These are phyloP conservation scores for Pseudocercospora ulei DNA, from an alignment of 2,329 filamentous ascomycete species.

Conservation along the genomic window DNA sequence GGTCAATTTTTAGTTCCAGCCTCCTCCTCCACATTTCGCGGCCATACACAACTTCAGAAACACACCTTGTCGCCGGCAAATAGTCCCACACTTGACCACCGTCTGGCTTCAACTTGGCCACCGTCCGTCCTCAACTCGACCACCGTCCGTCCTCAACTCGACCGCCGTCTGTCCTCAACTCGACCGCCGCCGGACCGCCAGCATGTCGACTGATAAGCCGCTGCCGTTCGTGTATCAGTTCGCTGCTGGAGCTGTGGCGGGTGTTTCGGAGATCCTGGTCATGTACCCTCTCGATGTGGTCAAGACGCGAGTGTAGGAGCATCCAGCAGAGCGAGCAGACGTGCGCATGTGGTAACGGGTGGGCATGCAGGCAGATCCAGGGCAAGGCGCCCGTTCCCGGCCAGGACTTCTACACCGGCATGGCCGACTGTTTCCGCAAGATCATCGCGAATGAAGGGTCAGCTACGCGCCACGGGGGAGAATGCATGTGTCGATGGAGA, in stretches of 20 bases:
- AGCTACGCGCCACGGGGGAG: not conserved
- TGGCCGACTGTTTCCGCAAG: conserved; percentile 96
- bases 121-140: too few relatives aligned
- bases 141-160: not conserved
- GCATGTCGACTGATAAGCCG: conserved; percentile 54
- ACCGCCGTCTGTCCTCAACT: conserved; percentile 7
- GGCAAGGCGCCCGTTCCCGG: conserved; percentile 53
- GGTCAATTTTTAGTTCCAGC: too few relatives aligned
- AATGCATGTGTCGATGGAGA: not conserved
- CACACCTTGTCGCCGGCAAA: too few relatives aligned
- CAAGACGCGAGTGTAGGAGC: conserved; percentile 83
- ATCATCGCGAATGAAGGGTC: conserved; percentile 94
- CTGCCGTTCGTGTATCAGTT: conserved; percentile 93
- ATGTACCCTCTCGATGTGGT: conserved; percentile 99
- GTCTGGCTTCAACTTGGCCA: too few relatives aligned
- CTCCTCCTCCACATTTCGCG: too few relatives aligned
- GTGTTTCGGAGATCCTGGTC: conserved; percentile 65
- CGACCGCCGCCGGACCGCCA: conserved; percentile 15
- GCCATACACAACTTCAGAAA: too few relatives aligned
- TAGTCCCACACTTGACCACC: too few relatives aligned
- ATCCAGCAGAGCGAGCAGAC: not conserved
- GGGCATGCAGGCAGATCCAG: conserved; percentile 43
- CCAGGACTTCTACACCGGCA: conserved; percentile 85
- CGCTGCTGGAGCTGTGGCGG: conserved; percentile 89
- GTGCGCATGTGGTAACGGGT: conserved; percentile 15